A percentile compares a stretch with the other conserved stretches of the same genome.
Conservation (phyloP, 306 rosid genomes). For the Casuarina cunninghamiana region DNA sequence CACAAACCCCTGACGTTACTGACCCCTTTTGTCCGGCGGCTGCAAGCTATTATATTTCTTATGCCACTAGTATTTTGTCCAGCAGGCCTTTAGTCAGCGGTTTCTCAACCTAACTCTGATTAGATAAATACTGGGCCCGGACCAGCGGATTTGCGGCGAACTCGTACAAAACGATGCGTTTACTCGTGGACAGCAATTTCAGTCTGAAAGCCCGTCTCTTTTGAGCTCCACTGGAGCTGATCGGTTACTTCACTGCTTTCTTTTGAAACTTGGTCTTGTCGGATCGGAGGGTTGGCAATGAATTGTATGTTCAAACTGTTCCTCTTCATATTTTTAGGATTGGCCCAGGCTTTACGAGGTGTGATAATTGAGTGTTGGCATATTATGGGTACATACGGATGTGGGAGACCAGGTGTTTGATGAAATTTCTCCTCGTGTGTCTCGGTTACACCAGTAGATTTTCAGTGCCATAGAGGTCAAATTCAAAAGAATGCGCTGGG, state of each 20-base stretch:
- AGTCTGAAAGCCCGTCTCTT: not conserved
- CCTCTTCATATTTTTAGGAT: too few species aligned
- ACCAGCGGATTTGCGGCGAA: not conserved
- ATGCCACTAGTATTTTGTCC: too few species aligned
- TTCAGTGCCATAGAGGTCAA: not conserved
- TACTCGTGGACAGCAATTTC: not conserved
- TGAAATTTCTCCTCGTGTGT: conserved; percentile 23
- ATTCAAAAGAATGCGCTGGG: conserved; percentile 27
- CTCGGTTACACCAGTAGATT: not conserved
- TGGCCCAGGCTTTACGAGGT: too few species aligned
- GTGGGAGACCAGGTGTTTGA: conserved; percentile 33
- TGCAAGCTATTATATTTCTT: too few species aligned
- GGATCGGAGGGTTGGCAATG: not conserved
- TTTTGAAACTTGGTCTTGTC: not conserved
- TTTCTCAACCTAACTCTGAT: too few species aligned
- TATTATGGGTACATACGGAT: too few species aligned
- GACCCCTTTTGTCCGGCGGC: too few species aligned
- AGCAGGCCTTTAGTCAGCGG: too few species aligned
- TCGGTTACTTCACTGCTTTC: not conserved
- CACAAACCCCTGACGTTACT: too few species aligned
- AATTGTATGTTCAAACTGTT: too few species aligned
- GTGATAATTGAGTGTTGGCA: too few species aligned
- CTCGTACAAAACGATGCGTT: not conserved
- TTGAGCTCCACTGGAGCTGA: not conserved
- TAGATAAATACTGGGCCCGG: too few species aligned